A percentile compares a stretch with the other conserved stretches of the same genome.
phyloP scores from a whole-genome alignment of 805 yeast genomes.

The Cyberlindnera nakhonratchasimensis region DNA sequence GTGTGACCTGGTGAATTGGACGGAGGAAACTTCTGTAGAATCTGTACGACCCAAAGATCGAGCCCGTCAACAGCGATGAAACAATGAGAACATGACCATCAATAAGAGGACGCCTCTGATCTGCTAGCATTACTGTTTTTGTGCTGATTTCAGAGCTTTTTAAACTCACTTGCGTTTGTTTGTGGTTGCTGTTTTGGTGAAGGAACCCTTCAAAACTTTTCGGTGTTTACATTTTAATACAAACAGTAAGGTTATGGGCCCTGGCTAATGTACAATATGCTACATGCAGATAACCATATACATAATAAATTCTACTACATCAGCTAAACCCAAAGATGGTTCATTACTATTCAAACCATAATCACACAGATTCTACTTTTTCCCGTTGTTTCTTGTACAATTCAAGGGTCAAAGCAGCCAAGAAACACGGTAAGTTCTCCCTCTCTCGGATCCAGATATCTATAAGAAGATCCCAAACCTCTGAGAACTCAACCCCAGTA shows the following conservation, averaged over 20 bases:
- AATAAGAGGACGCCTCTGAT: constrained; percentile 10
- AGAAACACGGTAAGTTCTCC: constrained; percentile 70
- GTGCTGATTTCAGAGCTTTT: neutral
- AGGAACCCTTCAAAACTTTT: no score
- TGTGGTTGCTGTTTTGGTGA: no score
- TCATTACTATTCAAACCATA: no score
- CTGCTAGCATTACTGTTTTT: neutral
- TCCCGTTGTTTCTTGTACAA: constrained; percentile 34
- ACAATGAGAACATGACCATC: constrained; percentile 28
- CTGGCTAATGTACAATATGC: no score
- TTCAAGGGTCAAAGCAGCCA: constrained; percentile 69
- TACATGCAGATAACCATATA: no score
- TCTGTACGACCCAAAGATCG: constrained; percentile 39
- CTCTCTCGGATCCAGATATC: constrained; percentile 65
- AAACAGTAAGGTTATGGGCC: no score
- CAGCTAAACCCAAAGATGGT: no score
- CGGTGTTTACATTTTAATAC: no score
- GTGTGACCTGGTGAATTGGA: constrained; percentile 46
- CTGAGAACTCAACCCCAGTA: constrained; percentile 35
- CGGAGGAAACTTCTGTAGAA: constrained; percentile 48
- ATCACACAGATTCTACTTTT: no score
- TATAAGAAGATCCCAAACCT: constrained; percentile 40
- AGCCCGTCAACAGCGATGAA: constrained; percentile 34
- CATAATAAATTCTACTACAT: no score
- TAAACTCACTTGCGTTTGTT: no score